These are phyloP conservation scores for Rubroboletus pulcherrimus DNA, from an alignment of 768 basidiomycete species.

Conservation along the genomic window DNA sequence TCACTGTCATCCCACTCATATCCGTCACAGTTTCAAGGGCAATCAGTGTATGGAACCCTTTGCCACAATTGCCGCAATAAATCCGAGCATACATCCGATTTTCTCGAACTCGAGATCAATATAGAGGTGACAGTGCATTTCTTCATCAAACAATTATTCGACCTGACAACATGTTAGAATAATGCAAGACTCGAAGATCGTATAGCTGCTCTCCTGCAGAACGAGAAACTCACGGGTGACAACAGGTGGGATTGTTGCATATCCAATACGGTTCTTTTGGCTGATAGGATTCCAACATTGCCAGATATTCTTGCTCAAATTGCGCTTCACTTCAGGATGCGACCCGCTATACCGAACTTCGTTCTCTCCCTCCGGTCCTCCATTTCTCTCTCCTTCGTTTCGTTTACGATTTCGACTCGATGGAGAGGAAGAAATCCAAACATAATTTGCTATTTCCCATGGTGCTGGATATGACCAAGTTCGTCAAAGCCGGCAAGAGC, in stretches of 20 bases:
- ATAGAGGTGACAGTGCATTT: conserved; percentile 50
- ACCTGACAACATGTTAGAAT: conserved; percentile 40
- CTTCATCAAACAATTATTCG: not conserved
- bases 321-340: conserved; percentile 78
- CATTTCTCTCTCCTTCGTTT: conserved; percentile 95
- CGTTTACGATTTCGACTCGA: conserved; percentile 72
- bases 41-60: conserved; percentile 72
- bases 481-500: conserved; percentile 38
- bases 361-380: conserved; percentile 76
- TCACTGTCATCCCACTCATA: conserved; percentile 1
- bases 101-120: conserved; percentile 86
- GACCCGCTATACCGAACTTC: conserved; percentile 68
- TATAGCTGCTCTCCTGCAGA: conserved; percentile 57
- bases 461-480: conserved; percentile 67
- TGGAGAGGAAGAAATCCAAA: conserved; percentile 87
- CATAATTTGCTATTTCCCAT: conserved; percentile 75
- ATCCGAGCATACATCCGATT: conserved; percentile 69
- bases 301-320: conserved; percentile 74
- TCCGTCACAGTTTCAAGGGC: conserved; percentile 75
- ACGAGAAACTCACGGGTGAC: conserved; percentile 75
- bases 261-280: not conserved
- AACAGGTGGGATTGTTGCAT: conserved; percentile 55
- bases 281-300: not conserved
- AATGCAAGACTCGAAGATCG: conserved; percentile 72
- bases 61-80: conserved; percentile 66